Evolutionary conservation across 169 alveolate genomes (phyloP).

Genomic region (Plasmodium gaboni): DNA sequence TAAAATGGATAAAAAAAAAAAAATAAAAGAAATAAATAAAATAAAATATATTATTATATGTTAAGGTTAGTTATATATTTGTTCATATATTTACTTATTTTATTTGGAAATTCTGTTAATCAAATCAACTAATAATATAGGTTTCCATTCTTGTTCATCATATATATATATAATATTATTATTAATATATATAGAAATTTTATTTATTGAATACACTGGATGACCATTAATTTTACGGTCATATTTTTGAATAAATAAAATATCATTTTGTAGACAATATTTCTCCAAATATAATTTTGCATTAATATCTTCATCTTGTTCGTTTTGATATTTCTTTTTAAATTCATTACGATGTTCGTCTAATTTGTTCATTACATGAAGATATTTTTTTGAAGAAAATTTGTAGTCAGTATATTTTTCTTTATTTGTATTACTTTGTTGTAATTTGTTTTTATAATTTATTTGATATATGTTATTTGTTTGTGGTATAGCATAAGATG

Average conservation of each 20-base stretch:
- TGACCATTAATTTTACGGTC: constrained; percentile 70
- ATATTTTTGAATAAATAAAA: constrained; percentile 54
- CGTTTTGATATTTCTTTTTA: constrained; percentile 16
- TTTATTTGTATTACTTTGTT: constrained; percentile 16
- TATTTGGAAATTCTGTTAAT: constrained; percentile 15
- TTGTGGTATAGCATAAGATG: constrained; percentile 60
- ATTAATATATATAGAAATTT: constrained; percentile 59
- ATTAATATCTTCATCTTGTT: constrained; percentile 62
- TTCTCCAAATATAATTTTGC: constrained; percentile 45
- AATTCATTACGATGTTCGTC: constrained; percentile 38
- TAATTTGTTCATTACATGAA: constrained; percentile 47
- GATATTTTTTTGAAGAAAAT: constrained; percentile 51
- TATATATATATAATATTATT: constrained; percentile 60
- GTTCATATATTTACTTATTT: neutral
- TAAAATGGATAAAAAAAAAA: neutral
- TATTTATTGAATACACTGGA: constrained; percentile 46
- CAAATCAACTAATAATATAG: constrained; percentile 43
- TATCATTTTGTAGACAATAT: constrained; percentile 54
- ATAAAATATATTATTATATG: neutral
- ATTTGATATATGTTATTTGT: constrained; percentile 38
- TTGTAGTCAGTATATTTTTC: constrained; percentile 7
- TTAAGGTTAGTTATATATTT: neutral
- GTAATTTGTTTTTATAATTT: constrained; percentile 15
- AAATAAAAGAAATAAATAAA: neutral
- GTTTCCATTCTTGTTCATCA: constrained; percentile 55